Evolutionary conservation across 371 early-diverging fungal species (phyloP).

Genomic region (Mucor piriformis): DNA sequence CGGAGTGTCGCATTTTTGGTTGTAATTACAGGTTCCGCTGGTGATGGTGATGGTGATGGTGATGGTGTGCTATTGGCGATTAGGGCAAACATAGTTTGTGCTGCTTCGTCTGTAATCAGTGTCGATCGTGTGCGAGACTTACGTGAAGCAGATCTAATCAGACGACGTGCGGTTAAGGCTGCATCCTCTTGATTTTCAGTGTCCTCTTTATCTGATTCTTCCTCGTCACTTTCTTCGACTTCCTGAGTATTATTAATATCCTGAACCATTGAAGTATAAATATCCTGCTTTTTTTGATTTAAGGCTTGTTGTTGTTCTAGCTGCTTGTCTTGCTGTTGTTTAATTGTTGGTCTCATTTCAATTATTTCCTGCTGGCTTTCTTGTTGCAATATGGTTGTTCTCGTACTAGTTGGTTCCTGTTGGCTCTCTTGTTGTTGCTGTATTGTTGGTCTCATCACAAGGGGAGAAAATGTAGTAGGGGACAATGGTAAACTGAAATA

Average conservation of each 20-base stretch:
- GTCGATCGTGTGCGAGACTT: slow-evolving; percentile 33
- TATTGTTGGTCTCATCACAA: not conserved
- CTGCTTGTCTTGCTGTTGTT: not conserved
- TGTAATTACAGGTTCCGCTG: not conserved
- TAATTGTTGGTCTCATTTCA: not conserved
- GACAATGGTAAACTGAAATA: slow-evolving; percentile 16
- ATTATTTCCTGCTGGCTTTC: not conserved
- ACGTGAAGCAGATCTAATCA: slow-evolving; percentile 30
- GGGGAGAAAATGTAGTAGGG: slow-evolving; percentile 9
- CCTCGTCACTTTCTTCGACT: slow-evolving; percentile 2
- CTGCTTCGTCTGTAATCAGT: slow-evolving; percentile 17
- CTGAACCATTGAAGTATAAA: slow-evolving; percentile 2
- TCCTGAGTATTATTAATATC: slow-evolving; percentile 9
- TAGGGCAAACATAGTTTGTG: slow-evolving; percentile 12
- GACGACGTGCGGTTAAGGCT: slow-evolving; percentile 18
- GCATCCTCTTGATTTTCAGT: slow-evolving; percentile 5
- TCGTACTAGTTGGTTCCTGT: not conserved
- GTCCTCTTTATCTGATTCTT: not conserved
- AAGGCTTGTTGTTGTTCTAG: not conserved
- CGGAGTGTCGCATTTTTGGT: slow-evolving; percentile 23
- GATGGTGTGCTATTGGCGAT: slow-evolving; percentile 1
- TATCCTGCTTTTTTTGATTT: not conserved
- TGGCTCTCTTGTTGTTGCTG: not conserved
- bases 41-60: slow-evolving; percentile 1
- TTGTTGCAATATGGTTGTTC: not conserved